Evolutionary conservation across 1,139 yeast species (phyloP).

Genomic region (Yamadazyma kanchanaburiensis): DNA sequence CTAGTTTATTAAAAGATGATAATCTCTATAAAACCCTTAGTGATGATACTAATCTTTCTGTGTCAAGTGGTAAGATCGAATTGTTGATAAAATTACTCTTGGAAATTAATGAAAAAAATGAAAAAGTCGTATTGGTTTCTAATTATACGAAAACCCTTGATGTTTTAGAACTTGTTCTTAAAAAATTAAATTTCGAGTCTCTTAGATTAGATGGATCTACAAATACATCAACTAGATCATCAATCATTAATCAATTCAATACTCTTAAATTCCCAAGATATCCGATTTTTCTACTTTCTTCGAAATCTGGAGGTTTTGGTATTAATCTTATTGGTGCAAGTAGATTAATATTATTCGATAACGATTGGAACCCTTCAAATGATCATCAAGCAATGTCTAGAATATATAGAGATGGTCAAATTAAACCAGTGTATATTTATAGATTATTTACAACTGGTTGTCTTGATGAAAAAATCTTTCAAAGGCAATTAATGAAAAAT

Average conservation of each 20-base stretch:
- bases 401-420: conserved; percentile 92
- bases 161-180: conserved; percentile 58
- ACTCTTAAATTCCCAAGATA: conserved; percentile 33
- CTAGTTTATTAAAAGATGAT: conserved; percentile 54
- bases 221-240: conserved; percentile 59
- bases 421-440: conserved; percentile 72
- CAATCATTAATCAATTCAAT: conserved; percentile 70
- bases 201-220: conserved; percentile 84
- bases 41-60: conserved; percentile 14
- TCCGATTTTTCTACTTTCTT: conserved; percentile 75
- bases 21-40: conserved; percentile 24
- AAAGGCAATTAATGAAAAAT: conserved; percentile 85
- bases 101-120: conserved; percentile 44
- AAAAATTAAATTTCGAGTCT: conserved; percentile 47
- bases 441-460: conserved; percentile 84
- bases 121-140: conserved; percentile 83
- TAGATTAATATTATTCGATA: conserved; percentile 75
- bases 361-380: conserved; percentile 93
- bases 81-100: conserved; percentile 52
- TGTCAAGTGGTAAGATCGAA: conserved; percentile 54
- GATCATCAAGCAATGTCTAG: conserved; percentile 97
- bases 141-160: conserved; percentile 89
- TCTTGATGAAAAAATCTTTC: conserved; percentile 92
- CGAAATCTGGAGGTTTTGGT: conserved; percentile 95
- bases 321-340: conserved; percentile 89